Conservation (phyloP, 306 rosid species). For the Lathyrus aphaca region DNA sequence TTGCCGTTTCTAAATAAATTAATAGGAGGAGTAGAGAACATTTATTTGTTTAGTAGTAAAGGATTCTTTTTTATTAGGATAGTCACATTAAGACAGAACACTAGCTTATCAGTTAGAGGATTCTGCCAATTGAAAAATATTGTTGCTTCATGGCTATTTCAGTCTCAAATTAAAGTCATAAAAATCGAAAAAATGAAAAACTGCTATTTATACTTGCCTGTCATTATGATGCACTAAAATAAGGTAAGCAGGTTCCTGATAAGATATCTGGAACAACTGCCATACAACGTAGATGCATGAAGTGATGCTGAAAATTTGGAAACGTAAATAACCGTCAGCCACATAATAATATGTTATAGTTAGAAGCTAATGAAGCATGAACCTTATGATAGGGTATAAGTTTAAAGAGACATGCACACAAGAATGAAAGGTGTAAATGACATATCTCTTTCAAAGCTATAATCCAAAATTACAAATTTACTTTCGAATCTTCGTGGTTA, state of each 20-base stretch:
- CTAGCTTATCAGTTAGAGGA: constrained; percentile 12
- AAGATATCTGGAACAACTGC: constrained; percentile 66
- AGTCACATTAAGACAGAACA: constrained; percentile 18
- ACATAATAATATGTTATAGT: constrained; percentile 21
- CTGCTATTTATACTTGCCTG: constrained; percentile 61
- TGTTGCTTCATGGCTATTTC: not conserved
- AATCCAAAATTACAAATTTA: not conserved
- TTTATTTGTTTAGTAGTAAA: not conserved
- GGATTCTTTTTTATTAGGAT: not conserved
- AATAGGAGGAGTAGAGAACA: constrained; percentile 23
- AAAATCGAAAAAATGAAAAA: constrained; percentile 8
- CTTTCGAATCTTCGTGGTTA: not conserved
- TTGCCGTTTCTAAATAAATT: constrained; percentile 34
- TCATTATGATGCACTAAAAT: constrained; percentile 52
- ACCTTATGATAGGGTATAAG: not conserved
- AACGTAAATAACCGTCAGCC: constrained; percentile 27
- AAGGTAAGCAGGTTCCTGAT: constrained; percentile 69
- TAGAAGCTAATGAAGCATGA: constrained; percentile 5
- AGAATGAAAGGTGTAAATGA: not conserved
- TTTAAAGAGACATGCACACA: constrained; percentile 5
- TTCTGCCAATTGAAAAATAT: not conserved
- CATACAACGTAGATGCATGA: constrained; percentile 61
- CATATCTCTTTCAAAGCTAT: not conserved
- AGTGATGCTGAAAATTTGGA: constrained; percentile 54
- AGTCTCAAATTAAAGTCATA: constrained; percentile 8